phyloP scores from a whole-genome alignment of 768 basidiomycete species.

The Pleurotus platypus region DNA sequence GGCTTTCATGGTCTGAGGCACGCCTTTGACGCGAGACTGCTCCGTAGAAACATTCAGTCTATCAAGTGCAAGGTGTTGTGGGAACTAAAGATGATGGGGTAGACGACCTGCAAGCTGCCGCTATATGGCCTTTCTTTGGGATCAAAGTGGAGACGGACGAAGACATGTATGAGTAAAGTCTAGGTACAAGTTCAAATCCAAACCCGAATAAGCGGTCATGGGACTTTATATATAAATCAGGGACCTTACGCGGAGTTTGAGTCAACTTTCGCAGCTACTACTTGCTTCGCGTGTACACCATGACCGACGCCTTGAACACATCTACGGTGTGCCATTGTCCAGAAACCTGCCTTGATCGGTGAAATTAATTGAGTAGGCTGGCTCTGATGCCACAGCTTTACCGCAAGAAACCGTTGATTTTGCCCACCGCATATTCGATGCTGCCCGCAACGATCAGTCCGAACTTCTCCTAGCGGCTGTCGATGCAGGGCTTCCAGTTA shows the following conservation, averaged over 20 bases:
- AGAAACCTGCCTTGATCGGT: neutral
- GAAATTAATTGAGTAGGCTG: neutral
- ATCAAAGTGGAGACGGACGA: conserved; percentile 32
- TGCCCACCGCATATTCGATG: conserved; percentile 73
- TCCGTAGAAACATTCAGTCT: conserved; percentile 37
- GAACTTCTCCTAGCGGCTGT: conserved; percentile 55
- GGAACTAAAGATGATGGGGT: conserved; percentile 39
- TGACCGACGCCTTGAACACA: neutral
- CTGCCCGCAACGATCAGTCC: conserved; percentile 58
- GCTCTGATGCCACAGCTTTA: conserved; percentile 15
- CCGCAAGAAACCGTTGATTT: conserved; percentile 46
- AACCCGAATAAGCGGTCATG: too few relatives aligned
- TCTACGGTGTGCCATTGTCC: neutral
- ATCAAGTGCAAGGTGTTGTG: conserved; percentile 42
- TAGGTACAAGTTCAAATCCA: neutral
- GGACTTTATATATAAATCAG: too few relatives aligned
- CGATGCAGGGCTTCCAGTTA: conserved; percentile 65
- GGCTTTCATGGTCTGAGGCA: neutral
- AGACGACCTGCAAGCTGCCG: conserved; percentile 44
- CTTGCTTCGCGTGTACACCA: neutral
- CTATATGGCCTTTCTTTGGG: conserved; percentile 46
- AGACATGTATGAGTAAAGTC: conserved; percentile 23
- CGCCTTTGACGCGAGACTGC: neutral
- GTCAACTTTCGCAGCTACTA: neutral
- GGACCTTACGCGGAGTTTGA: too few relatives aligned